phyloP scores from a whole-genome alignment of 225 moss, liverwort and hornwort genomes.

The Polytrichum formosum region DNA sequence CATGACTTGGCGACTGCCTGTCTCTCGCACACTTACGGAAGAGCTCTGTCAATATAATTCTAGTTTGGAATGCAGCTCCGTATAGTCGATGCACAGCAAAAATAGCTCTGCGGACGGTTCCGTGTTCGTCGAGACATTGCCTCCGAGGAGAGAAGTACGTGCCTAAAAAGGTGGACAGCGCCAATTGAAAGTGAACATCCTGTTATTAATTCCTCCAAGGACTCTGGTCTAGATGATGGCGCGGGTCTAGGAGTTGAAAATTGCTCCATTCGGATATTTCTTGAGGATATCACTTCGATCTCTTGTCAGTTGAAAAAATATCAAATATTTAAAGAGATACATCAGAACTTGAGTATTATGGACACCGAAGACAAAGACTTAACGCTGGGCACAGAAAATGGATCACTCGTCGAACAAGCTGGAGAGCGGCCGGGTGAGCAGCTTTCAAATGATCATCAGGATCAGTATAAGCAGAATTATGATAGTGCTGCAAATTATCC shows the following conservation, averaged over 20 bases:
- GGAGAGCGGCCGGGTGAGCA: neutral
- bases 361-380: neutral
- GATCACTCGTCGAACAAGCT: neutral
- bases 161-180: neutral
- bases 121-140: too few species aligned
- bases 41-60: too few species aligned
- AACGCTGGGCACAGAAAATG: conserved; percentile 6
- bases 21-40: neutral
- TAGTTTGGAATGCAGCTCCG: too few species aligned
- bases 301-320: neutral
- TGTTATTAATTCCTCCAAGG: neutral
- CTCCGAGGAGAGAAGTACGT: neutral
- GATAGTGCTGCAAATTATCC: neutral
- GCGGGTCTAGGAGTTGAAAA: neutral
- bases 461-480: neutral
- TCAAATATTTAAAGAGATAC: neutral
- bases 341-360: neutral
- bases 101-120: too few species aligned
- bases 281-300: neutral
- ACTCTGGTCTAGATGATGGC: neutral
- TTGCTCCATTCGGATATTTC: neutral
- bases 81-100: too few species aligned
- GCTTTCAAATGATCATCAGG: neutral
- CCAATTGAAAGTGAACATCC: neutral
- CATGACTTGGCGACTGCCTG: neutral